Evolutionary conservation across 1,139 yeast species (phyloP).

Genomic region (Wickerhamomyces sp.): DNA sequence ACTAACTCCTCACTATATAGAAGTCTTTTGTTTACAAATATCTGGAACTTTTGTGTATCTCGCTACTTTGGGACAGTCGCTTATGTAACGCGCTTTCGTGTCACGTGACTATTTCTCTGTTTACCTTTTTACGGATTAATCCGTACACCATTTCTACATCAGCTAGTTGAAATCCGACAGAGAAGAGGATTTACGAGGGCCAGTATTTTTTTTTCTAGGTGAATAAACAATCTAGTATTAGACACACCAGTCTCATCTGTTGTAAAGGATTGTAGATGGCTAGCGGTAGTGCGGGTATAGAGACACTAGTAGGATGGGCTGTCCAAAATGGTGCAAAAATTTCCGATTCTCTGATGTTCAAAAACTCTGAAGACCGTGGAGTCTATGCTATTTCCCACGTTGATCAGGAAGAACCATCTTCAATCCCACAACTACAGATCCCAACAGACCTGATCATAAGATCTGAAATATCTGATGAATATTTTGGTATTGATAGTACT

Average conservation of each 20-base stretch:
- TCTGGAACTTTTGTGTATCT: no score
- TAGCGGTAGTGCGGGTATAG: neutral
- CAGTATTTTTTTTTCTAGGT: no score
- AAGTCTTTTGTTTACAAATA: neutral
- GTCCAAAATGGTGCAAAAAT: constrained; percentile 41
- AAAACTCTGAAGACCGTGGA: constrained; percentile 27
- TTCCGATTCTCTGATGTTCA: constrained; percentile 30
- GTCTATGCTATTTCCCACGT: constrained; percentile 35
- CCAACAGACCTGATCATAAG: constrained; percentile 39
- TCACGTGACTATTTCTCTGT: no score
- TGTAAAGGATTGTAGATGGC: neutral
- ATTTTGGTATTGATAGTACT: constrained; percentile 27
- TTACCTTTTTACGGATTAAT: no score
- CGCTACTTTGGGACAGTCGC: no score
- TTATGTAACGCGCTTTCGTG: no score
- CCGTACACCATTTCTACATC: no score
- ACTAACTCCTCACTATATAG: no score
- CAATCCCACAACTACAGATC: constrained; percentile 28
- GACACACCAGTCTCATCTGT: no score
- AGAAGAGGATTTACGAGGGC: no score
- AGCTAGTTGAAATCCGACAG: no score
- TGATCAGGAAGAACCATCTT: constrained; percentile 8
- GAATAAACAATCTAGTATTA: no score
- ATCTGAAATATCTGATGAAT: constrained; percentile 35
- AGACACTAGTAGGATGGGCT: constrained; percentile 45